These are phyloP conservation scores for Rhododendron molle DNA, from an alignment of 148 eudicot species.

Conservation along the genomic window DNA sequence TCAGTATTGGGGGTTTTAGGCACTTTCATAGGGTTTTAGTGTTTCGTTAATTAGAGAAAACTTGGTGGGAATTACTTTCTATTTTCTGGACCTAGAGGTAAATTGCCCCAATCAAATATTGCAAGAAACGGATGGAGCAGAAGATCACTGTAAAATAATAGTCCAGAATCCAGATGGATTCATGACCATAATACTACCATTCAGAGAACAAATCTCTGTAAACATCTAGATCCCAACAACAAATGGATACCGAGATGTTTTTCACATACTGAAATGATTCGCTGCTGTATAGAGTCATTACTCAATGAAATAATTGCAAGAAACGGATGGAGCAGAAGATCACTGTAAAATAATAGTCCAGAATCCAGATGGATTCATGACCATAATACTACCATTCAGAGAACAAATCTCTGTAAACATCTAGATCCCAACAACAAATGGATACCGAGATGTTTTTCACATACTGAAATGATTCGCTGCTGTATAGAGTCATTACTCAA, in stretches of 20 bases:
- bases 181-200: neutral
- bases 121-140: neutral
- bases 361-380: neutral
- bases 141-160: neutral
- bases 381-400: neutral
- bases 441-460: neutral
- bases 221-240: neutral
- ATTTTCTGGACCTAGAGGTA: too few species aligned
- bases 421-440: neutral
- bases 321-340: neutral
- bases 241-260: neutral
- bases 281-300: neutral
- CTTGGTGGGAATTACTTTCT: too few species aligned
- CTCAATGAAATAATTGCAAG: neutral
- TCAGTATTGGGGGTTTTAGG: too few species aligned
- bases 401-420: neutral
- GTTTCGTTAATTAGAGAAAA: too few species aligned
- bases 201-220: neutral
- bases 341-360: neutral
- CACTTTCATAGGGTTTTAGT: too few species aligned
- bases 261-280: neutral
- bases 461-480: neutral
- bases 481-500: neutral
- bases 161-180: neutral
- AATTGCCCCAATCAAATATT: too few species aligned